A percentile compares a stretch with the other conserved stretches of the same genome.
Conservation (phyloP, 2,329 filamentous ascomycete species). For the Tolypocladium pustulatum region DNA sequence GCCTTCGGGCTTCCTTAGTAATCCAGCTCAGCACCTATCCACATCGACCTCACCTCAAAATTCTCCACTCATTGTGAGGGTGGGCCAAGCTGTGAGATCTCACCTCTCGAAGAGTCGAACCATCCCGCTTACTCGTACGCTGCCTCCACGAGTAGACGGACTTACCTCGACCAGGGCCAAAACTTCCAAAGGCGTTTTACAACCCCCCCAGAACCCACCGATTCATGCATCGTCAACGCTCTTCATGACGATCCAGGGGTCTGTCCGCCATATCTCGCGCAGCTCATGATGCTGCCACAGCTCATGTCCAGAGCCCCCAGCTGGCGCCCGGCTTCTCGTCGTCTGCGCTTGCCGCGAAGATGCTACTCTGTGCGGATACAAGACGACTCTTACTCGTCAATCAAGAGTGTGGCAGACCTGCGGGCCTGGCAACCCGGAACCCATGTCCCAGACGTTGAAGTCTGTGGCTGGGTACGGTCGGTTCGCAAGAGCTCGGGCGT, state of each 20-base stretch:
- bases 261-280: neutral
- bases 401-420: constrained; percentile 42
- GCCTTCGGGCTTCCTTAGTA: neutral
- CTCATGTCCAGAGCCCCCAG: neutral
- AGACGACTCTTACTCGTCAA: constrained; percentile 16
- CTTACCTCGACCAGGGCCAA: neutral
- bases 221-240: neutral
- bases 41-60: neutral
- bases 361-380: constrained; percentile 22
- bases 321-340: neutral
- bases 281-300: neutral
- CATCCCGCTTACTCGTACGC: neutral
- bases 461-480: constrained; percentile 75
- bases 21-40: neutral
- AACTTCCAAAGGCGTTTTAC: neutral
- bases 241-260: neutral
- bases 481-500: constrained; percentile 77
- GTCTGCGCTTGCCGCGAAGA: constrained; percentile 7
- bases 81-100: neutral
- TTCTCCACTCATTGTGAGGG: neutral
- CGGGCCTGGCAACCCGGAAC: constrained; percentile 39
- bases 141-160: neutral
- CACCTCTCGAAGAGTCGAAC: neutral
- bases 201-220: neutral
- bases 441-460: constrained; percentile 37